Conservation (phyloP, 164 flowering plant genomes). For the Akebia trifoliata region DNA sequence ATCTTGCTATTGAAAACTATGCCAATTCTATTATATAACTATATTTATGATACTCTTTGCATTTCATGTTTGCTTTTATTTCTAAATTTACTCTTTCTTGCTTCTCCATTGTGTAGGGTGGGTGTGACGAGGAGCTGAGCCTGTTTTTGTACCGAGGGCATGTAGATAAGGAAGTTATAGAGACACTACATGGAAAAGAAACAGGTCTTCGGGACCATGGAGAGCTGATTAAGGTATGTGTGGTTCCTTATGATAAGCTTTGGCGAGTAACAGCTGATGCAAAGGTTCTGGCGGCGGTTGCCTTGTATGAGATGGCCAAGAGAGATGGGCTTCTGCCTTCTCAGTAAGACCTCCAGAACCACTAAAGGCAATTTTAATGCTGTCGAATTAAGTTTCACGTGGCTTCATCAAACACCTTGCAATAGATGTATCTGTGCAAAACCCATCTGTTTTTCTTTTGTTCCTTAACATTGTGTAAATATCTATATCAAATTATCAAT, state of each 20-base stretch:
- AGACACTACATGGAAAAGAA: constrained; percentile 70
- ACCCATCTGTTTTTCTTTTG: too few species aligned
- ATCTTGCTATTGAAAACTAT: too few species aligned
- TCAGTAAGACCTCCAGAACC: not conserved
- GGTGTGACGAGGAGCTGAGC: constrained; percentile 83
- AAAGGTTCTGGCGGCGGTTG: constrained; percentile 63
- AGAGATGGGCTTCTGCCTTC: constrained; percentile 48
- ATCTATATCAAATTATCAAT: too few species aligned
- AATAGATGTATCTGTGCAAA: too few species aligned
- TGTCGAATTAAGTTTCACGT: too few species aligned
- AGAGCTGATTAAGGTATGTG: constrained; percentile 79
- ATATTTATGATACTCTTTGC: not conserved
- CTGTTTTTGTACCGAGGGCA: constrained; percentile 61
- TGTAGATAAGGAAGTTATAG: constrained; percentile 46
- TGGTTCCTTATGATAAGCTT: constrained; percentile 66
- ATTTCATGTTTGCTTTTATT: not conserved
- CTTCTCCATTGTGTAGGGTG: constrained; percentile 52
- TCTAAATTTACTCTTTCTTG: not conserved
- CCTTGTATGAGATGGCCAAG: constrained; percentile 80
- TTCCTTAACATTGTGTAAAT: too few species aligned
- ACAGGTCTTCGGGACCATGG: constrained; percentile 91
- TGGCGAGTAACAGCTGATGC: constrained; percentile 86
- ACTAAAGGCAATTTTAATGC: not conserved
- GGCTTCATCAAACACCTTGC: too few species aligned
- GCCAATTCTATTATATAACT: not conserved